A percentile compares a stretch with the other conserved stretches of the same genome.
These are phyloP conservation scores for Phytophthora brassicae DNA, from an alignment of 352 stramenopile species.

Conservation along the genomic window DNA sequence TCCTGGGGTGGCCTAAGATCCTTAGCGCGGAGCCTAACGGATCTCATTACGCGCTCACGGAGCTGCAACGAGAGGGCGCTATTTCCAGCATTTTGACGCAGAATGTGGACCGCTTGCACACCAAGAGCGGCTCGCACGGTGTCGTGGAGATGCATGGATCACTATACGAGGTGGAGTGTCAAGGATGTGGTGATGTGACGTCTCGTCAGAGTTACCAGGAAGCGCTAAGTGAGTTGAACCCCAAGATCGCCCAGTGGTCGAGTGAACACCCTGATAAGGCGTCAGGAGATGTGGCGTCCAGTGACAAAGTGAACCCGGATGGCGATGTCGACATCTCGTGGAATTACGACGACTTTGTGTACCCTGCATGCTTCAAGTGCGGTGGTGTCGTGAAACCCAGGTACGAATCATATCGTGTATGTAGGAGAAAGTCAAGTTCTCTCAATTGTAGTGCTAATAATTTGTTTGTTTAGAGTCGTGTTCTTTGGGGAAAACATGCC, in stretches of 20 bases:
- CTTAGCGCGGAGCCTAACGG: conserved; percentile 77
- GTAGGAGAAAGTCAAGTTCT: not conserved
- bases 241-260: conserved; percentile 48
- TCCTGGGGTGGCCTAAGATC: conserved; percentile 89
- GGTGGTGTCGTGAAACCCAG: conserved; percentile 82
- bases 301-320: conserved; percentile 85
- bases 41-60: conserved; percentile 89
- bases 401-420: conserved; percentile 28
- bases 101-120: conserved; percentile 97
- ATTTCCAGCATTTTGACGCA: conserved; percentile 92
- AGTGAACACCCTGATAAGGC: conserved; percentile 33
- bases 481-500: conserved; percentile 98
- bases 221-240: conserved; percentile 82
- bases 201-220: conserved; percentile 88
- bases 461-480: conserved; percentile 72
- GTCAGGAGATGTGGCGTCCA: conserved; percentile 69
- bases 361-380: conserved; percentile 71
- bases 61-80: conserved; percentile 54
- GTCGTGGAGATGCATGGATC: conserved; percentile 95
- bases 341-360: conserved; percentile 84
- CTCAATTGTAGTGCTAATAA: no score
- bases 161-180: conserved; percentile 87
- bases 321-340: conserved; percentile 91
- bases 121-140: conserved; percentile 82
- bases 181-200: conserved; percentile 66